Conservation (phyloP, 306 rosid species). For the Ochetophila trinervis region DNA sequence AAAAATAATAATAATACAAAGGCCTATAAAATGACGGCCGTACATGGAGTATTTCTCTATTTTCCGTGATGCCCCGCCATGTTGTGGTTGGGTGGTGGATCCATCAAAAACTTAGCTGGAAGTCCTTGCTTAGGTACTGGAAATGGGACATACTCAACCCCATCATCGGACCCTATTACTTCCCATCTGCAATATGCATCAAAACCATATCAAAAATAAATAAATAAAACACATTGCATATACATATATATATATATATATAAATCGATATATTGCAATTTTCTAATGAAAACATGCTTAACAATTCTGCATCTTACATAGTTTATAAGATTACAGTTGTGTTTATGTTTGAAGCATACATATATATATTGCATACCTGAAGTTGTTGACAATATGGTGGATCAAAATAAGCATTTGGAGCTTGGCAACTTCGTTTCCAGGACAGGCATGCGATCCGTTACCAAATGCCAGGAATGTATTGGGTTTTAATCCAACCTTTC, state of each 20-base stretch:
- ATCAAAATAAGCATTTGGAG: constrained; percentile 20
- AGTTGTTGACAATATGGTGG: constrained; percentile 26
- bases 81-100: not conserved
- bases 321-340: not conserved
- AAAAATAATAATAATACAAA: too few relatives aligned
- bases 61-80: not conserved
- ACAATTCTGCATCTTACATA: not conserved
- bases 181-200: constrained; percentile 17
- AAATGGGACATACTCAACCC: constrained; percentile 22
- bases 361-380: constrained; percentile 11
- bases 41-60: not conserved
- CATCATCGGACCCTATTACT: constrained; percentile 6
- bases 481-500: constrained; percentile 13
- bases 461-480: constrained; percentile 29
- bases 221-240: too few relatives aligned
- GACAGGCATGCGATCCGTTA: constrained; percentile 28
- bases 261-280: too few relatives aligned
- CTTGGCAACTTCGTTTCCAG: constrained; percentile 33
- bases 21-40: too few relatives aligned
- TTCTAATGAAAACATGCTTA: too few relatives aligned
- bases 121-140: constrained; percentile 27
- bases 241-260: too few relatives aligned
- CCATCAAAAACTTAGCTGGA: constrained; percentile 25
- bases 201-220: not conserved
- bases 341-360: not conserved